Evolutionary conservation across 2,329 filamentous ascomycete genomes (phyloP), one percentile per base, ranked within the genome.

Genomic region (Colletotrichum sp.): DNA sequence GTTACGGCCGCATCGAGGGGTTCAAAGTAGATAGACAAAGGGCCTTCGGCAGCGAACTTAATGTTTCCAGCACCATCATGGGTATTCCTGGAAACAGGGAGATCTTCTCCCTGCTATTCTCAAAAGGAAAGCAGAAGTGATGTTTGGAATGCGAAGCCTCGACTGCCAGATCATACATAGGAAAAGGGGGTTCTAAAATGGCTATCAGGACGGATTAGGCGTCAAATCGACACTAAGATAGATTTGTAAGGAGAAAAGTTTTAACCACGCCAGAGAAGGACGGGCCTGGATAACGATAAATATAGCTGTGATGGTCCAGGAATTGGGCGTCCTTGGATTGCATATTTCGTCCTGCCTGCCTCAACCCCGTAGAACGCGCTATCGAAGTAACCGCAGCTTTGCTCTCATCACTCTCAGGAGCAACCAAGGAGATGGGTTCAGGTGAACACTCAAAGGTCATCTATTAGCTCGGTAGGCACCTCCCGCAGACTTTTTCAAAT

Each of bases 321-420:
- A 43, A n/a, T 43, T n/a, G 9, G 10, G 9, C 0, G 0, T 0
- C 5, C 0, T 48, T n/a, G 3, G 18, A 4, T 1, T n/a, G 5
- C 38, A 48, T 0, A n/a, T n/a, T 43, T 43, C 9, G 38, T 48
- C 38, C 0, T 48, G 18, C 5, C 9, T 48, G 9, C 38, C 38
- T n/a, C 38, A 48, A 43, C 38, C 2, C 18, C 5, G 9, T 5
- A n/a, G 18, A 48, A n/a, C 9, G 18, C 18, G 36, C 9, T 9
- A 48, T n/a, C 9, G 38, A n/a, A n/a, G 18, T 2, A 10, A 9
- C 38, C 38, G 38, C 38, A 43, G 3, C 18, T 48, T 48, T 48
- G 2, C 18, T 48, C 9, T 48, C 9, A 0, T 48, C 43, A 48
- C 5, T 48, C 0, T 0, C 10, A 48, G 43, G 18, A 12, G 43